Base-by-base conservation (phyloP, 108 stramenopile genomes). In the Cyclotella sp. region DNA sequence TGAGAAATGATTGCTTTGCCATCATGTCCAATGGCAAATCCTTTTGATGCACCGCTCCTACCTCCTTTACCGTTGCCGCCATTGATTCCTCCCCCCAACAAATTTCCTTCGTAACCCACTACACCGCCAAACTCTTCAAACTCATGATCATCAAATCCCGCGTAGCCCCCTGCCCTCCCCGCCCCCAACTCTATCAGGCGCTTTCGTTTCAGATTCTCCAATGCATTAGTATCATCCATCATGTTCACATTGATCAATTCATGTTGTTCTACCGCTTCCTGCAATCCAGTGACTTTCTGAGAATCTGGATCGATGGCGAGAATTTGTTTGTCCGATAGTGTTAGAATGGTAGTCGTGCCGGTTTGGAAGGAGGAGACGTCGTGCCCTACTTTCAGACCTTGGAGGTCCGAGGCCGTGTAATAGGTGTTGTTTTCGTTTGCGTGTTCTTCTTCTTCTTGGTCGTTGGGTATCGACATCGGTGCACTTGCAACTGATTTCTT, bases 91-190 rank as follows among this genome's bases (percentile, higher is more conserved):
- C 64, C 64, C 26, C 52, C 63, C 43, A 46, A 22, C 21, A 68
- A 61, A 16, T 40, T 19, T 26, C 34, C 30, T 43, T 21, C 64
- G 11, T 53, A 68, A 39, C 78, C 60, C 30, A 39, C 30, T 13
- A 61, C 72, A 47, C 91, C 95, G 42, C 95, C 93, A 44, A 93
- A 58, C 75, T 96, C 93, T 77, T 92, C 90, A 78, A 96, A 96
- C 64, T 96, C 95, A 64, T 94, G 93, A 84, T 96, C 95, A 75
- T 96, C 95, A 80, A 88, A 94, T 0, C 95, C 95, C 0, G 93
- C 92, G 78, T 96, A 96, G 19, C 95, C 96, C 52, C 96, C 96
- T 0, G 91, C 92, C 41, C 91, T 82, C 13, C 92, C 92, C 81
- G 85, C 82, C 12, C 92, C 93, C 77, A 93, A 59, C 84, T 91